phyloP scores from a whole-genome alignment of 2,329 filamentous ascomycete genomes.

The Chaetomiaceae sp. region DNA sequence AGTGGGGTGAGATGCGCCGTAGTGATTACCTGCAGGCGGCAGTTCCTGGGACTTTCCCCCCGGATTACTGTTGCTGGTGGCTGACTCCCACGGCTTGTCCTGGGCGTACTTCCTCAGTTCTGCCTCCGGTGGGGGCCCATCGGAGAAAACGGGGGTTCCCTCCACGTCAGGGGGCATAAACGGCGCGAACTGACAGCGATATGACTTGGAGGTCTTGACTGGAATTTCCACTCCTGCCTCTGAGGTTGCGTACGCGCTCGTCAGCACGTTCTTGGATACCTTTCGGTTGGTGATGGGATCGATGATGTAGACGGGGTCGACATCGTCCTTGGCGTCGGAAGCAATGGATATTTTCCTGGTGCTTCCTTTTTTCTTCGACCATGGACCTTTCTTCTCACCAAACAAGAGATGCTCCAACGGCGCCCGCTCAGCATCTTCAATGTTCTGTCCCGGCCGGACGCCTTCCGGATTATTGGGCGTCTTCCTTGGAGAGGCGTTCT shows the following conservation, averaged over 20 bases:
- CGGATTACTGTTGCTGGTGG: not conserved
- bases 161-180: constrained; percentile 20
- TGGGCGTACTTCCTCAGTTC: constrained; percentile 34
- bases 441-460: constrained; percentile 35
- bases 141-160: constrained; percentile 27
- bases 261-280: constrained; percentile 23
- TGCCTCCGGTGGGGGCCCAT: constrained; percentile 30
- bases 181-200: constrained; percentile 31
- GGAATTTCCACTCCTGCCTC: constrained; percentile 23
- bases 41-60: not conserved
- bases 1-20: constrained; percentile 10
- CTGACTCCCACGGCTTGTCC: constrained; percentile 22
- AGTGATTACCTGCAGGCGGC: constrained; percentile 4
- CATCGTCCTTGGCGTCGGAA: not conserved
- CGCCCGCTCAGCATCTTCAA: constrained; percentile 40
- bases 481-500: constrained; percentile 29
- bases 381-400: constrained; percentile 18
- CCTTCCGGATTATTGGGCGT: constrained; percentile 32
- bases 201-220: constrained; percentile 29
- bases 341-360: too few species aligned
- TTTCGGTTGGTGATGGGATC: constrained; percentile 56
- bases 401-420: constrained; percentile 40
- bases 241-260: constrained; percentile 12
- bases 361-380: not conserved
- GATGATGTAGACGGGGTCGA: constrained; percentile 36